phyloP scores from a whole-genome alignment of 1,284 basidiomycete genomes.

The Ganoderma resinaceum region DNA sequence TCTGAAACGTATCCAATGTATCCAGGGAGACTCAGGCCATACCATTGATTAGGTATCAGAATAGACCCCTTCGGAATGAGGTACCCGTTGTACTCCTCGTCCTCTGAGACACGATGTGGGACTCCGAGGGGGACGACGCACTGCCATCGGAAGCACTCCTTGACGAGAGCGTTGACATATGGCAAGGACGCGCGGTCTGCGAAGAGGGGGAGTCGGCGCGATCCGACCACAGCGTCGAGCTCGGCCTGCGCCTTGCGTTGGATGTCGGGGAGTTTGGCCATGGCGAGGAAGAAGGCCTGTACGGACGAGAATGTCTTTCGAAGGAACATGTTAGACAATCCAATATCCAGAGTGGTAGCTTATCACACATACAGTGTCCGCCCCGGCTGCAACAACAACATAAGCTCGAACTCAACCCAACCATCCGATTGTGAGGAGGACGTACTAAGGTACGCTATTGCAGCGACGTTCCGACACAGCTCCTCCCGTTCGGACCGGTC shows the following conservation, averaged over 20 bases:
- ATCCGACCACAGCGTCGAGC: slow-evolving; percentile 21
- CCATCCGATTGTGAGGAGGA: no score
- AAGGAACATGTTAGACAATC: background rate
- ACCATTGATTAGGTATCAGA: slow-evolving; percentile 20
- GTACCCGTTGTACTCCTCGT: slow-evolving; percentile 25
- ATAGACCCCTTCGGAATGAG: slow-evolving; percentile 20
- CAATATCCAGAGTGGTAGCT: background rate
- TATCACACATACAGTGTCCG: background rate
- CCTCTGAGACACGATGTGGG: slow-evolving; percentile 14
- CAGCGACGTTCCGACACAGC: slow-evolving; percentile 12
- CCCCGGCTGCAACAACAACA: background rate
- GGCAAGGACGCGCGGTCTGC: slow-evolving; percentile 16
- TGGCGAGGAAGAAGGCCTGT: slow-evolving; percentile 33
- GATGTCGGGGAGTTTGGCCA: slow-evolving; percentile 33
- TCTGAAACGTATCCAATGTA: background rate
- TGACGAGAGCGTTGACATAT: slow-evolving; percentile 22
- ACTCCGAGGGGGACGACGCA: slow-evolving; percentile 15
- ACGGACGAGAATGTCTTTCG: slow-evolving; percentile 33
- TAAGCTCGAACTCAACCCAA: background rate
- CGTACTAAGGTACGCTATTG: slow-evolving; percentile 18
- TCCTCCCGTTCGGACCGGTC: slow-evolving; percentile 7
- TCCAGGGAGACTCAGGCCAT: background rate
- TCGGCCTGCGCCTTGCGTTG: slow-evolving; percentile 21
- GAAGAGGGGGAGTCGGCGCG: slow-evolving; percentile 17
- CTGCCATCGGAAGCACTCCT: slow-evolving; percentile 18